phyloP scores from a whole-genome alignment of 352 stramenopile genomes.

The Phytophthora hybrid region DNA sequence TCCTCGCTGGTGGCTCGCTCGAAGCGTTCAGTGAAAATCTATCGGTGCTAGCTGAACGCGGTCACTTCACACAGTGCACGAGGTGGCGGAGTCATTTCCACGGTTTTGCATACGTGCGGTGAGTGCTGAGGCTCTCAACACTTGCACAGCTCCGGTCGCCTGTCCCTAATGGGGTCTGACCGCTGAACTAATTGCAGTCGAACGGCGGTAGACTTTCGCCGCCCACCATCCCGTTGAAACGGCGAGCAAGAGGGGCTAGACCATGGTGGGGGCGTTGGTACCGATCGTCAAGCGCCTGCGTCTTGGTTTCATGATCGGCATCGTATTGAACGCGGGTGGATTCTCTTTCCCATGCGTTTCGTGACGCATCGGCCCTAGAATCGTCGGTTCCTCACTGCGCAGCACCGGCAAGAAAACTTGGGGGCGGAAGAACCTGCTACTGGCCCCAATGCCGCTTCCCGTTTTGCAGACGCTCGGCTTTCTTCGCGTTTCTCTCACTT shows the following conservation, averaged over 20 bases:
- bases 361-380: constrained; percentile 13
- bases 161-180: background rate
- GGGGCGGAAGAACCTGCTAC: constrained; percentile 18
- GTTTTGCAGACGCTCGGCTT: constrained; percentile 7
- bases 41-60: constrained; percentile 13
- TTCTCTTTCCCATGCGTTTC: constrained; percentile 19
- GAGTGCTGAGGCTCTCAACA: background rate
- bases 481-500: constrained; percentile 20
- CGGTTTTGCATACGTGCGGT: constrained; percentile 6
- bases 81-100: constrained; percentile 21
- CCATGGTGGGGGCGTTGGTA: background rate
- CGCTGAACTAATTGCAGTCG: constrained; percentile 6
- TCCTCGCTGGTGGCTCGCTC: background rate
- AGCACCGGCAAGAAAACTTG: background rate
- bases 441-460: constrained; percentile 29
- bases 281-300: background rate
- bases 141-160: constrained; percentile 4
- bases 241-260: background rate
- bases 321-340: background rate
- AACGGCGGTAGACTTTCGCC: constrained; percentile 6
- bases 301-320: constrained; percentile 10
- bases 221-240: constrained; percentile 15
- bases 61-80: constrained; percentile 3
- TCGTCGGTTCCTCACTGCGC: background rate
- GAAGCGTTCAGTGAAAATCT: constrained; percentile 4